Percentiles rank a stretch among this genome's conserved stretches.
phyloP scores from a whole-genome alignment of 768 basidiomycete species.

The Naganishia onofrii region DNA sequence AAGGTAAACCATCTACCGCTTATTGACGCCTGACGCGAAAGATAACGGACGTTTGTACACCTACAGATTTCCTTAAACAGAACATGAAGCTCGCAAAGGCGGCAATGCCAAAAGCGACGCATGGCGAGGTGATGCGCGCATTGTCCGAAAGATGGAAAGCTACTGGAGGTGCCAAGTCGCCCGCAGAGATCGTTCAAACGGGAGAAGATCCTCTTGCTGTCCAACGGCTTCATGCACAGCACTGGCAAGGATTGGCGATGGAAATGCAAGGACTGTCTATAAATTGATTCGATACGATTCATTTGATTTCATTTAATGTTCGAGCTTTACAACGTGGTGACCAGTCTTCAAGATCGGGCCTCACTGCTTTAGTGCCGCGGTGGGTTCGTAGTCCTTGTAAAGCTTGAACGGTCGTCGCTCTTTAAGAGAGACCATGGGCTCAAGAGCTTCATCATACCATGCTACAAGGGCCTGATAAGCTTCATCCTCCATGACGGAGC shows the following conservation, averaged over 20 bases:
- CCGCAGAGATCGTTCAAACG: conserved; percentile 3
- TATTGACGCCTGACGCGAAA: neutral
- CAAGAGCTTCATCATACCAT: conserved; percentile 29
- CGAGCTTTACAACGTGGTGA: neutral
- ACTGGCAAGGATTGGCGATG: conserved; percentile 17
- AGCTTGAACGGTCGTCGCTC: conserved; percentile 26
- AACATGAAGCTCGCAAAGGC: conserved; percentile 31
- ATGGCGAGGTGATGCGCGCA: conserved; percentile 26
- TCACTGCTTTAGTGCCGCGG: conserved; percentile 29
- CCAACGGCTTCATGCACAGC: conserved; percentile 3
- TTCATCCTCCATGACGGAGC: neutral
- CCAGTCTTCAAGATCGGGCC: too few species aligned
- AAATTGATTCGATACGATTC: neutral
- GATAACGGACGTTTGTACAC: neutral
- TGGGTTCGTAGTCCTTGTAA: conserved; percentile 31
- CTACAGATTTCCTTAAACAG: conserved; percentile 23
- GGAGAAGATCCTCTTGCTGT: conserved; percentile 20
- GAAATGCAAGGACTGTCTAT: conserved; percentile 13
- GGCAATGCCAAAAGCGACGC: conserved; percentile 23
- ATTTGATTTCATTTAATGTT: neutral
- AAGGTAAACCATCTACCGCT: conserved; percentile 38
- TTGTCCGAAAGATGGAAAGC: conserved; percentile 28
- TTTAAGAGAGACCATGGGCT: conserved; percentile 17
- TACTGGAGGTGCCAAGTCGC: conserved; percentile 20
- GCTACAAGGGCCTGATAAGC: conserved; percentile 9